Base-by-base conservation (phyloP, 139 green algal genomes). In the Cymbomonas tetramitiformis region DNA sequence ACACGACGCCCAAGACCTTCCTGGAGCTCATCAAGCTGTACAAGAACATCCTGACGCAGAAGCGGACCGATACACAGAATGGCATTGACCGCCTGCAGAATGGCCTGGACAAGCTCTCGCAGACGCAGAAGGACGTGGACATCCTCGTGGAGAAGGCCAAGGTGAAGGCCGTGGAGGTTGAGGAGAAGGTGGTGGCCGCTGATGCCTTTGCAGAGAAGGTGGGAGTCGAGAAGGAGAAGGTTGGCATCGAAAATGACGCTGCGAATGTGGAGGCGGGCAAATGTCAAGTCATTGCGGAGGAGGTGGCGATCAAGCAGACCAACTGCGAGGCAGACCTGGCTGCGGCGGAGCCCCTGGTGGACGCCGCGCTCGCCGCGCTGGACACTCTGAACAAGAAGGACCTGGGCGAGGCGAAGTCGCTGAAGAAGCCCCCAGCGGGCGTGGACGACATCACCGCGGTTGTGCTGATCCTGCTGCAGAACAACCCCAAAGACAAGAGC, bases 1-100 rank as follows among this genome's bases (percentile, higher is more conserved):
- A 93, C 79, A 88, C 82, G 30, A 93, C 84, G 1, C 84, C 84
- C 43, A 93, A 93, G 79, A 87, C 82, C 0, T 89, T 89, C 73
- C 54, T 93, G 36, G 82, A 90, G 79, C 70, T 90, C 23, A 90
- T 89, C 72, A 85, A 87, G 76, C 78, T 93, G 24, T 93, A 90
- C 78, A 87, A 86, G 71, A 83, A 62, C 43, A 61, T 87, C 59
- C 79, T 88, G 6, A 32, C 26, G 3, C 8, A 43, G 10, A 58
- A 57, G 46, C 46, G 58, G 32, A 18, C 33, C 28, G 32, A 50
- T 19, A 57, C 44, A 18, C 65, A 79, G 64, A 56, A 69, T 25
- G 58, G 51, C 55, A 74, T 80, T 23, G 75, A 80, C 48, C 71
- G 81, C 24, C 79, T 92, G 30, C 77, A 88, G 59, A 87, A 81